Conservation (phyloP, 768 basidiomycete genomes). For the Hortiboletus campestris region DNA sequence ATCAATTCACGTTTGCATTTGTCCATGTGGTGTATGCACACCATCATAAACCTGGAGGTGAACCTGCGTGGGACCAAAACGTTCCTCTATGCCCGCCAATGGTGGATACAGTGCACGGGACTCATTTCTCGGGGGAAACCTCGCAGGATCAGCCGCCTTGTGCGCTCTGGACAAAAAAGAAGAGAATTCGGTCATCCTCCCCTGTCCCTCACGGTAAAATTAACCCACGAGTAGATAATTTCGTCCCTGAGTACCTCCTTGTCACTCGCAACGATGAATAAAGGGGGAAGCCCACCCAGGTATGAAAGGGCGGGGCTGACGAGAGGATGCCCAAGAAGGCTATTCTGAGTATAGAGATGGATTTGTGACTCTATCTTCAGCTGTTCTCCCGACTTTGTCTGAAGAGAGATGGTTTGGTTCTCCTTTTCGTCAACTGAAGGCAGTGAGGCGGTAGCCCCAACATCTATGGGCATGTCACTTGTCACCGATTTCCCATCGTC, state of each 20-base stretch:
- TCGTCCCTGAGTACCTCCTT: conserved; percentile 93
- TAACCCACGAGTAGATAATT: conserved; percentile 74
- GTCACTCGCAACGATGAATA: conserved; percentile 82
- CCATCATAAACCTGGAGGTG: conserved; percentile 95
- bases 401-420: conserved; percentile 46
- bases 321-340: conserved; percentile 71
- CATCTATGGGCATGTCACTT: conserved; percentile 39
- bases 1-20: conserved; percentile 16
- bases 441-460: conserved; percentile 47
- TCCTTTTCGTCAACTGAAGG: conserved; percentile 37
- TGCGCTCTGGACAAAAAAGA: conserved; percentile 61
- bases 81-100: conserved; percentile 52
- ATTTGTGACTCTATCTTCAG: conserved; percentile 66
- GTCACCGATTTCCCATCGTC: conserved; percentile 16
- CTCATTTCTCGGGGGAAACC: conserved; percentile 51
- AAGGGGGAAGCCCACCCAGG: conserved; percentile 87
- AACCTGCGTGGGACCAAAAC: conserved; percentile 66
- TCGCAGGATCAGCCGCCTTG: conserved; percentile 82
- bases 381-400: conserved; percentile 48
- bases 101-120: conserved; percentile 54
- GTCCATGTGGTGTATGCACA: conserved; percentile 22
- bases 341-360: conserved; percentile 85
- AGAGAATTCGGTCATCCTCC: neutral
- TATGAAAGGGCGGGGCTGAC: conserved; percentile 80
- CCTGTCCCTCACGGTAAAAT: neutral